Base-by-base conservation (phyloP, 352 stramenopile species). In the Globisporangium alternatum region DNA sequence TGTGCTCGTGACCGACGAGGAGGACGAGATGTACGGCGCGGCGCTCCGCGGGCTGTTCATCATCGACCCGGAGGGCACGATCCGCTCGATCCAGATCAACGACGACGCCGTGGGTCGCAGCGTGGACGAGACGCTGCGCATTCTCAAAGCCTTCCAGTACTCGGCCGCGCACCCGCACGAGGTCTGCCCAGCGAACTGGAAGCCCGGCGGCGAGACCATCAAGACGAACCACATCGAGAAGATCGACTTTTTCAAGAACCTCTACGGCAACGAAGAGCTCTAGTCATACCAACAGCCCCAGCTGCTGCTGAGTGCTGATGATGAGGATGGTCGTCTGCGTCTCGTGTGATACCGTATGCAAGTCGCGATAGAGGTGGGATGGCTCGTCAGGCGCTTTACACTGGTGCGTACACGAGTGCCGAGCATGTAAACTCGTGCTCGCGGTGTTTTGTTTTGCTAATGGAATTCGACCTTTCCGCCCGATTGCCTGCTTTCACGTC, bases 131-230 rank as follows among this genome's bases (percentile, higher is more conserved):
- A 92, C 83, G 33, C 68, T 95, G 52, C 82, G 86, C 43, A 88
- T 93, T 53, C 83, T 95, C 70, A 90, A 95, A 72, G 83, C 85
- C 13, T 93, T 94, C 72, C 86, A 93, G 67, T 95, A 93, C 67
- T 54, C 81, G 12, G 80, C 75, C 17, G 68, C 68, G 39, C 86
- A 95, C 68, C 80, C 83, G 9, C 72, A 90, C 60, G 92, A 98
- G 68, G 86, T 91, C 9, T 95, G 86, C 66, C 85, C 85, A 17
- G 86, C 86, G 44, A 94, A 94, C 79, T 95, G 84, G 86, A 93
- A 88, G 70, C 83, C 85, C 12, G 83, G 85, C 59, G 75, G 73
- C 45, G 79, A 93, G 68, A 94, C 85, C 43, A 95, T 95, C 68
- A 93, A 91, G 80, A 90, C 83, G 28, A 67, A 95, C 73, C 83